These are phyloP conservation scores for Cercospora sojina DNA, from an alignment of 2,329 filamentous ascomycete genomes.

Conservation along the genomic window DNA sequence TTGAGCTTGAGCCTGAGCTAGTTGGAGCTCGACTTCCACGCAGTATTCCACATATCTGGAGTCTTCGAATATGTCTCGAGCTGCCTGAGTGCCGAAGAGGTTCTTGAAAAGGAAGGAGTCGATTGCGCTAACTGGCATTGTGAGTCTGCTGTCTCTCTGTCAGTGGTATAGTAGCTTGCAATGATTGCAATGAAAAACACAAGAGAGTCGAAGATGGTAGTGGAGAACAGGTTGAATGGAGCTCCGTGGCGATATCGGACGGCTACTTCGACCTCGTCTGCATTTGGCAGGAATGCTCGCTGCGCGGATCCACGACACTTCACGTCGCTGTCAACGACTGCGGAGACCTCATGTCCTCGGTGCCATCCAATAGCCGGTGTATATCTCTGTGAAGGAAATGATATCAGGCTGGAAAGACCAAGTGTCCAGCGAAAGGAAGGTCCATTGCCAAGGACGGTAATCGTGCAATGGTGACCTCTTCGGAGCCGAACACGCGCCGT, in stretches of 20 bases:
- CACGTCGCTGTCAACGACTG: not conserved
- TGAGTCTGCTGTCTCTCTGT: not conserved
- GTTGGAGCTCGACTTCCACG: constrained; percentile 29
- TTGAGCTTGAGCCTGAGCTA: constrained; percentile 28
- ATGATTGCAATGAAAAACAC: not conserved
- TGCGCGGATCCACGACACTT: not conserved
- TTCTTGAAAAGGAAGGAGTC: constrained; percentile 31
- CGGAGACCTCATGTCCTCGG: not conserved
- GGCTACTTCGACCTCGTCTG: not conserved
- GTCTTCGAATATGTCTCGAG: constrained; percentile 27
- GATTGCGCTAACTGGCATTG: constrained; percentile 30
- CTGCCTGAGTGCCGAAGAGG: constrained; percentile 26
- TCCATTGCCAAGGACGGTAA: not conserved
- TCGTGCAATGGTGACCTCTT: not conserved
- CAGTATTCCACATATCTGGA: constrained; percentile 26
- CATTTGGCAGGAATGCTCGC: not conserved
- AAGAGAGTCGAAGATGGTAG: not conserved
- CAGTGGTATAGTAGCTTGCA: not conserved
- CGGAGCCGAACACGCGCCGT: too few species aligned
- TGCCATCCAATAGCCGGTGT: not conserved
- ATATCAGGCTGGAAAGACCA: not conserved
- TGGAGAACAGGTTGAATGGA: not conserved
- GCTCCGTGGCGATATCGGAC: not conserved
- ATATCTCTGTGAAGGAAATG: not conserved
- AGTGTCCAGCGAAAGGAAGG: not conserved